A percentile compares a stretch with the other conserved stretches of the same genome.
phyloP scores from a whole-genome alignment of 495 filamentous ascomycete species.

The Penicillium alfredii region DNA sequence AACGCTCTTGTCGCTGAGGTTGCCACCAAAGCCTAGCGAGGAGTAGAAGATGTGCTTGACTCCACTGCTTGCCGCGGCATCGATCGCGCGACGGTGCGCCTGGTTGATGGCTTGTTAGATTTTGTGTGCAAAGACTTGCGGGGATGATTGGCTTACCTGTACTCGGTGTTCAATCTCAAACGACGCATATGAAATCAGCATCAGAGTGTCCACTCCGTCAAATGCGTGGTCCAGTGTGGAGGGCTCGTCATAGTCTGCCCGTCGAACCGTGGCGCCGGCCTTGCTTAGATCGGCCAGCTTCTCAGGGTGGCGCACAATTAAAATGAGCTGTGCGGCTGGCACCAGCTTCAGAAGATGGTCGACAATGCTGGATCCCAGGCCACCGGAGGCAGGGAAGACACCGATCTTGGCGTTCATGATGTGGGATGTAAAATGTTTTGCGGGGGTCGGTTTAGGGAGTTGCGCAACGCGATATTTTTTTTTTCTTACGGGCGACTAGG shows the following conservation, averaged over 20 bases:
- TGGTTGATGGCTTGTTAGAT: conserved; percentile 7
- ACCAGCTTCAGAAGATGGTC: conserved; percentile 38
- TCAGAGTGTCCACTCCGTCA: conserved; percentile 29
- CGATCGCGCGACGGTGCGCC: conserved; percentile 49
- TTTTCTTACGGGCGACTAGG: no score
- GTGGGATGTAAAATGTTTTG: no score
- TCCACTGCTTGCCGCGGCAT: conserved; percentile 50
- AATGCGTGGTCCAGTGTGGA: conserved; percentile 29
- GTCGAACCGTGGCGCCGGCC: conserved; percentile 27
- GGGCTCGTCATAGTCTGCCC: conserved; percentile 34
- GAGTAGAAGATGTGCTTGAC: conserved; percentile 64
- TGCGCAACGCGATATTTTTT: no score
- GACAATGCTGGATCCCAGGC: conserved; percentile 41
- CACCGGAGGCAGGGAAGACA: conserved; percentile 49
- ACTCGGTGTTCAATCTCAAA: conserved; percentile 33
- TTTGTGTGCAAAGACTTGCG: no score
- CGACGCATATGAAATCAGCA: conserved; percentile 41
- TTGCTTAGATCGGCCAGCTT: conserved; percentile 21
- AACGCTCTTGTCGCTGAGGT: conserved; percentile 35
- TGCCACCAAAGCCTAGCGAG: conserved; percentile 52
- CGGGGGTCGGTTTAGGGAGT: no score
- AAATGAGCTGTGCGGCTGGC: conserved; percentile 32
- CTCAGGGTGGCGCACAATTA: conserved; percentile 43
- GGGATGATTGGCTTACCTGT: conserved; percentile 25
- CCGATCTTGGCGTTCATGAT: conserved; percentile 31